phyloP scores from a whole-genome alignment of 495 filamentous ascomycete genomes.

The Parachaetomium inaequale region DNA sequence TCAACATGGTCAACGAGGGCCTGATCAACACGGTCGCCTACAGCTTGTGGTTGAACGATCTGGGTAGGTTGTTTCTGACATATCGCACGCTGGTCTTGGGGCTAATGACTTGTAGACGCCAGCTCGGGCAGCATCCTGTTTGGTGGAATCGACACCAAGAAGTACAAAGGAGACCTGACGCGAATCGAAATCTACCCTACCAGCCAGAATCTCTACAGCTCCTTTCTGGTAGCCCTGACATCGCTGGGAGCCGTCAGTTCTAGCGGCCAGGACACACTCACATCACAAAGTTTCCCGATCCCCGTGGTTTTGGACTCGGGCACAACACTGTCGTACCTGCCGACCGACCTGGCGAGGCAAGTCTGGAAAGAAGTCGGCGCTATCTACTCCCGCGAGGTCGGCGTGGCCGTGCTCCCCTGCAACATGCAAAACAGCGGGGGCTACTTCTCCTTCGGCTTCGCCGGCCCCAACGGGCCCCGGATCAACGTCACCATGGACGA shows the following conservation, averaged over 20 bases:
- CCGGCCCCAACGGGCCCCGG: conserved; percentile 52
- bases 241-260: conserved; percentile 44
- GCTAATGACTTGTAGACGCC: conserved; percentile 27
- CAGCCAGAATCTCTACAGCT: conserved; percentile 43
- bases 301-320: conserved; percentile 85
- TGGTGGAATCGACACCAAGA: conserved; percentile 85
- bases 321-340: conserved; percentile 80
- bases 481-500: conserved; percentile 77
- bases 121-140: conserved; percentile 60
- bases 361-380: conserved; percentile 71
- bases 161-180: conserved; percentile 70
- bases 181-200: conserved; percentile 59
- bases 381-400: conserved; percentile 42
- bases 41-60: conserved; percentile 84
- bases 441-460: conserved; percentile 71
- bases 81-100: neutral
- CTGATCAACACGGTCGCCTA: conserved; percentile 80
- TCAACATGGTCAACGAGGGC: conserved; percentile 66
- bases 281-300: conserved; percentile 51
- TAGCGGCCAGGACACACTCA: conserved; percentile 49
- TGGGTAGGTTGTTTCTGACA: conserved; percentile 40
- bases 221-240: conserved; percentile 76
- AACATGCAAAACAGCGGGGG: conserved; percentile 55
- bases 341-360: conserved; percentile 59
- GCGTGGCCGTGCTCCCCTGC: conserved; percentile 68